Evolutionary conservation across 2,329 filamentous ascomycete species (phyloP).

Genomic region (Aspergillus sp.): DNA sequence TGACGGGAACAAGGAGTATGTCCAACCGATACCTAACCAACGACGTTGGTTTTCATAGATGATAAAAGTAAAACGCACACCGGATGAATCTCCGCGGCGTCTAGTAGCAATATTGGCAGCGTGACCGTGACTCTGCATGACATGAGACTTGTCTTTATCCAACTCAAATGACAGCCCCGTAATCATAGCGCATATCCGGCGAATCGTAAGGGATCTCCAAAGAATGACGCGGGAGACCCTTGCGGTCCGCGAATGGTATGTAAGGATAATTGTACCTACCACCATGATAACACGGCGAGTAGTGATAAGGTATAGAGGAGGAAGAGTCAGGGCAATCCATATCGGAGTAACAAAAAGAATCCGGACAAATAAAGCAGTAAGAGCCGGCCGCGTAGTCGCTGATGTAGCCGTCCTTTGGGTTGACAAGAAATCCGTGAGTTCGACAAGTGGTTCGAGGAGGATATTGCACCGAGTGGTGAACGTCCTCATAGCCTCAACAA

Average conservation of each 20-base stretch:
- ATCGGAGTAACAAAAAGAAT: slow-evolving; percentile 84
- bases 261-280: slow-evolving; percentile 80
- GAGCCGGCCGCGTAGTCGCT: slow-evolving; percentile 83
- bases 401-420: slow-evolving; percentile 88
- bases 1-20: slow-evolving; percentile 83
- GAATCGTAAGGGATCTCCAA: slow-evolving; percentile 80
- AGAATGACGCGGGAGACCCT: slow-evolving; percentile 82
- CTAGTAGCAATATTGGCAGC: slow-evolving; percentile 49
- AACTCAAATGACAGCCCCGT: slow-evolving; percentile 73
- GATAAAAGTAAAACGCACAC: slow-evolving; percentile 94
- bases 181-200: slow-evolving; percentile 66
- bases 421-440: slow-evolving; percentile 88
- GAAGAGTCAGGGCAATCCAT: slow-evolving; percentile 80
- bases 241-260: slow-evolving; percentile 88
- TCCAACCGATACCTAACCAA: slow-evolving; percentile 96
- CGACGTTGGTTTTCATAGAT: slow-evolving; percentile 94
- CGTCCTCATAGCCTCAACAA: slow-evolving; percentile 86
- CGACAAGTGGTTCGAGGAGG: slow-evolving; percentile 81
- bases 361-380: slow-evolving; percentile 85
- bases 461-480: slow-evolving; percentile 92
- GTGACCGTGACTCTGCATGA: slow-evolving; percentile 46
- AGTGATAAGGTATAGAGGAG: slow-evolving; percentile 81
- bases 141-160: slow-evolving; percentile 24
- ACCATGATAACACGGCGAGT: slow-evolving; percentile 80
- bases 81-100: slow-evolving; percentile 57